Base-by-base conservation (phyloP, 345 rosid species). In the Luvunga scandens region DNA sequence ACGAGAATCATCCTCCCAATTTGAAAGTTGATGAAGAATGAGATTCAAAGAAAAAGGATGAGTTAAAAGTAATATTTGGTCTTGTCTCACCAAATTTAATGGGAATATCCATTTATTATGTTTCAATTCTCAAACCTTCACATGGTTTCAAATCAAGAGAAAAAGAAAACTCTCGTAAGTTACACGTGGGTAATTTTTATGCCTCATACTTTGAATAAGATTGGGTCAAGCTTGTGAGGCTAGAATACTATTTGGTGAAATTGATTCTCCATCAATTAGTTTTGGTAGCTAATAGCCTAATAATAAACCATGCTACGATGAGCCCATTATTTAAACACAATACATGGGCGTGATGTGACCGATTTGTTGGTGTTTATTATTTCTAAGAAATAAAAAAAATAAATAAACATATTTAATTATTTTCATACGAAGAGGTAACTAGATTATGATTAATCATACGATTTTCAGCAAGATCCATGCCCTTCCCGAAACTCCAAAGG, bases 41-140 rank as follows among this genome's bases (percentile, higher is more conserved):
- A 62, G 62, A 81, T 81, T 78, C 81, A 78, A 77, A 81, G 84
- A 42, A 27, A 73, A 45, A 63, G 38, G 48, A 75, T 61, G 59
- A 53, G 62, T 77, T 81, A 78, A 73, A 77, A 81, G 76, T 65
- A 77, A 73, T 27, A 39, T 39, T 56, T 45, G 9, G 73, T 69
- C 50, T 55, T 24, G 38, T 67, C 66, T 16, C 18, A 19, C 19
- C 1, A 10, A 63, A 6, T 21, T 25, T 16, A 73, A 28, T 60
- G 77, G 77, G 38, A 4, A 13, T 45, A 12, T 9, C 28, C 5
- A 2, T 19, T 48, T 18, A 14, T 70, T 42, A 4, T 36, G 5
- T 66, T 10, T 67, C 10, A 25, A 61, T 18, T 18, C 7, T 53
- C 28, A 39, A 14, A 2, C 27, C 7, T 25, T n/a, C 42, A 36